A percentile compares a stretch with the other conserved stretches of the same genome.
Conservation (phyloP, 768 basidiomycete genomes). For the Rubroboletus pulcherrimus region DNA sequence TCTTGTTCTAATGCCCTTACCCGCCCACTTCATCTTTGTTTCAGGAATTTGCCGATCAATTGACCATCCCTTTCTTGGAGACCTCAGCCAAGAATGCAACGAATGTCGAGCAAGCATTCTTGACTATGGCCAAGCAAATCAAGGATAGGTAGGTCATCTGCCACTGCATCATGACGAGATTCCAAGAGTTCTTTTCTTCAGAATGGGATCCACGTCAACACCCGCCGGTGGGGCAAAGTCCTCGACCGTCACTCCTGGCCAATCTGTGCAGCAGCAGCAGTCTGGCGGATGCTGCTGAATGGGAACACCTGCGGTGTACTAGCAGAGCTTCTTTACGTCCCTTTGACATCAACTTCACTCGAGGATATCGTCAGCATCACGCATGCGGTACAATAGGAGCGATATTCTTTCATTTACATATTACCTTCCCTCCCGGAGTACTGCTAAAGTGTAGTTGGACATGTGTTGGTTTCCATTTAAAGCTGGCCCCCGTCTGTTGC, state of each 20-base stretch:
- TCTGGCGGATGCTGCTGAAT: slow-evolving; percentile 77
- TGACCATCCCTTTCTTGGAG: slow-evolving; percentile 93
- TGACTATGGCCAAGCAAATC: slow-evolving; percentile 97
- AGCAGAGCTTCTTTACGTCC: slow-evolving; percentile 16
- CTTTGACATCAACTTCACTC: slow-evolving; percentile 13
- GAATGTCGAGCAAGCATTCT: slow-evolving; percentile 98
- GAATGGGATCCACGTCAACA: slow-evolving; percentile 82
- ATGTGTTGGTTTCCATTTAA: slow-evolving; percentile 26
- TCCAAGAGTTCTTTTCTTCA: slow-evolving; percentile 25
- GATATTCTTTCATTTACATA: slow-evolving; percentile 33
- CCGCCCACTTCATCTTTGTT: slow-evolving; percentile 4
- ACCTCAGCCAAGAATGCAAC: slow-evolving; percentile 99
- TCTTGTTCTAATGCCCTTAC: background rate
- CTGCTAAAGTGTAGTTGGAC: slow-evolving; percentile 24
- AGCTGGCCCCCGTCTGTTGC: slow-evolving; percentile 24
- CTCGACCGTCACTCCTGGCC: slow-evolving; percentile 79
- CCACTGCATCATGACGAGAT: background rate
- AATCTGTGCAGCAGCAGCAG: slow-evolving; percentile 74
- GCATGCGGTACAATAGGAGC: slow-evolving; percentile 29
- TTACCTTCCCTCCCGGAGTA: slow-evolving; percentile 29
- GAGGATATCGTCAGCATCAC: slow-evolving; percentile 28
- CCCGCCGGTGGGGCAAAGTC: slow-evolving; percentile 75
- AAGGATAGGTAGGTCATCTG: slow-evolving; percentile 67
- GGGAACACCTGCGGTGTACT: slow-evolving; percentile 14
- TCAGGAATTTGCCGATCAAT: slow-evolving; percentile 93